phyloP scores from a whole-genome alignment of 2,329 filamentous ascomycete genomes.

The Tolypocladium paradoxum region DNA sequence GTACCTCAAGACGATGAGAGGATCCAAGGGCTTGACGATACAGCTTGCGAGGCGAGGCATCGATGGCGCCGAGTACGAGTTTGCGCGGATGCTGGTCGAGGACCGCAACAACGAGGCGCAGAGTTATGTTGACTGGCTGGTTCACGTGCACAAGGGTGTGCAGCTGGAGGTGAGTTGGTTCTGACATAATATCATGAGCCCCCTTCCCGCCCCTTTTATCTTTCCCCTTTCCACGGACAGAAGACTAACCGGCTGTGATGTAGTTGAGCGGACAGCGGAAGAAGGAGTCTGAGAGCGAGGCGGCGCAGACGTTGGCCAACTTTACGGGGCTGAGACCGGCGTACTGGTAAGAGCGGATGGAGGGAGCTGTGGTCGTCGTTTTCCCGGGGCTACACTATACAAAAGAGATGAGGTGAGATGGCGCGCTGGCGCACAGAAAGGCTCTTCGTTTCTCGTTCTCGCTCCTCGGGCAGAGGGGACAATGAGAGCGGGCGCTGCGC shows the following conservation, averaged over 20 bases:
- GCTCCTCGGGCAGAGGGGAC: neutral
- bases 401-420: neutral
- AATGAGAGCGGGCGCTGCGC: neutral
- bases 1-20: constrained; percentile 69
- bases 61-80: constrained; percentile 93
- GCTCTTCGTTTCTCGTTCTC: neutral
- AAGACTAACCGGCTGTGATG: constrained; percentile 8
- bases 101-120: constrained; percentile 96
- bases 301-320: constrained; percentile 35
- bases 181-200: neutral
- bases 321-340: constrained; percentile 49
- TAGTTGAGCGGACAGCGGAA: constrained; percentile 61
- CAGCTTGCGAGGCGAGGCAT: constrained; percentile 87
- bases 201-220: neutral
- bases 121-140: constrained; percentile 97
- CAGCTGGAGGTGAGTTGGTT: constrained; percentile 63
- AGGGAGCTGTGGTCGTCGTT: neutral
- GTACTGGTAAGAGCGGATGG: constrained; percentile 32
- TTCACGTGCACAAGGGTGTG: constrained; percentile 86
- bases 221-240: constrained; percentile 1
- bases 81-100: constrained; percentile 81
- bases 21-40: constrained; percentile 78
- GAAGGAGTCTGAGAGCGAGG: constrained; percentile 47
- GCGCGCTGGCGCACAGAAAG: neutral
- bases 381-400: neutral